Evolutionary conservation across 495 filamentous ascomycete species (phyloP), one percentile per base, ranked within the genome.

Genomic region (Penicillium malachiteum): DNA sequence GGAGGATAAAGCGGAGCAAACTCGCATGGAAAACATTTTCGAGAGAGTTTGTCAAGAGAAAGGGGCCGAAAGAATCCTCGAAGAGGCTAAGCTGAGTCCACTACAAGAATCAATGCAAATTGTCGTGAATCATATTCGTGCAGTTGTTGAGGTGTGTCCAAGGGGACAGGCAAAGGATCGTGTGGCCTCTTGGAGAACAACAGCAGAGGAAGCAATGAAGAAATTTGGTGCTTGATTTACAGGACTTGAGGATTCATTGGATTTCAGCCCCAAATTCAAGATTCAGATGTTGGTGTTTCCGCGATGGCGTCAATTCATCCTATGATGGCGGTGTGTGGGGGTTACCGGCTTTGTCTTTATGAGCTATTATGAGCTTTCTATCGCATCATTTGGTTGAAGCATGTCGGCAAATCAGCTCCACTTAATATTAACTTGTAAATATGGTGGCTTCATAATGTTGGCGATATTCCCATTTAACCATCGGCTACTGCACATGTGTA

Each of bases 21-120:
- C 55, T 26, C 56, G 56, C 12, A 49, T 71, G 48, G 38, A 46
- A 31, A 44, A 42, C 16, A 41, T 67, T n/a, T 69, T 72, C 58
- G 57, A 58, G 50, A 40, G 58, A 21, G 32, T 50, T 4, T 53
- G 48, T 37, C 54, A 43, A 16, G 46, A 53, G 48, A 58, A 54
- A 16, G 56, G 51, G 13, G 50, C 17, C 5, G 55, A 12, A 13
- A 3, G 34, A 1, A 37, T 37, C 12, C 2, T 37, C 7, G 34
- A 37, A 13, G 34, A 2, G 1, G 31, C 17, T 35, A 11, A 45
- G 47, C 43, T 51, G 33, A 57, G 37, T 48, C 41, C 52, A 53
- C 10, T 7, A 40, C 56, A 57, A 44, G 50, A 63, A 50, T 32
- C 13, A 5, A 57, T 60, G 60, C 60, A 63, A 41, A 55, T 40